A percentile compares a stretch with the other conserved stretches of the same genome.
These are phyloP conservation scores for Suillus ampliporus DNA, from an alignment of 768 basidiomycete species.

Conservation along the genomic window DNA sequence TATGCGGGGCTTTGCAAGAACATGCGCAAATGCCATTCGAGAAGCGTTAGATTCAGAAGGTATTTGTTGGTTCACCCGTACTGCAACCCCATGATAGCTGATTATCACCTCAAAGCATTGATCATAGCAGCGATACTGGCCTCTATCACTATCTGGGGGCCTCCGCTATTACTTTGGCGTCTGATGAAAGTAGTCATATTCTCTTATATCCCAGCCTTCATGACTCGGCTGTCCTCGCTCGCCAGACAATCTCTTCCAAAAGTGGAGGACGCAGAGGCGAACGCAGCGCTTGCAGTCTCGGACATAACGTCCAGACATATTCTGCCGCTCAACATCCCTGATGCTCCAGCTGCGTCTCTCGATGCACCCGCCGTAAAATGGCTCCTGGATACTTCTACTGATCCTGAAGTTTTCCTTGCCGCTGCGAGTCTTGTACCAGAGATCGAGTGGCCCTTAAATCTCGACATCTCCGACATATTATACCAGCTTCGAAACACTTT, in stretches of 20 bases:
- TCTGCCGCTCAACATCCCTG: neutral
- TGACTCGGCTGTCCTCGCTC: neutral
- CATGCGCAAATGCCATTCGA: neutral
- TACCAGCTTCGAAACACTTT: neutral
- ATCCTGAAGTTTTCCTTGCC: constrained; percentile 16
- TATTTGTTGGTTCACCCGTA: neutral
- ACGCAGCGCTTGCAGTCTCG: neutral
- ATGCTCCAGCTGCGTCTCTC: neutral
- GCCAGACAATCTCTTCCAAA: neutral
- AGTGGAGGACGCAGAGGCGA: neutral
- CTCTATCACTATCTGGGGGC: constrained; percentile 1
- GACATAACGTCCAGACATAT: neutral
- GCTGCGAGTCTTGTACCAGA: neutral
- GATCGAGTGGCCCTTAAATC: neutral
- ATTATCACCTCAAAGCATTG: neutral
- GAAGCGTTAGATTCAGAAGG: neutral
- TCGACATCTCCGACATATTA: constrained; percentile 1
- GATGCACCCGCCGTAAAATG: constrained; percentile 18
- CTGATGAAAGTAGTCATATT: neutral
- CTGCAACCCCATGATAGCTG: neutral
- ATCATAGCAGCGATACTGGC: neutral
- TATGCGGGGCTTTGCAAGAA: neutral
- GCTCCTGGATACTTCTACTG: constrained; percentile 25
- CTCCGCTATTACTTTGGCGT: neutral
- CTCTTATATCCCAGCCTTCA: neutral